These are phyloP conservation scores for Fomitopsis pulvina DNA, from an alignment of 768 basidiomycete genomes.

Conservation along the genomic window DNA sequence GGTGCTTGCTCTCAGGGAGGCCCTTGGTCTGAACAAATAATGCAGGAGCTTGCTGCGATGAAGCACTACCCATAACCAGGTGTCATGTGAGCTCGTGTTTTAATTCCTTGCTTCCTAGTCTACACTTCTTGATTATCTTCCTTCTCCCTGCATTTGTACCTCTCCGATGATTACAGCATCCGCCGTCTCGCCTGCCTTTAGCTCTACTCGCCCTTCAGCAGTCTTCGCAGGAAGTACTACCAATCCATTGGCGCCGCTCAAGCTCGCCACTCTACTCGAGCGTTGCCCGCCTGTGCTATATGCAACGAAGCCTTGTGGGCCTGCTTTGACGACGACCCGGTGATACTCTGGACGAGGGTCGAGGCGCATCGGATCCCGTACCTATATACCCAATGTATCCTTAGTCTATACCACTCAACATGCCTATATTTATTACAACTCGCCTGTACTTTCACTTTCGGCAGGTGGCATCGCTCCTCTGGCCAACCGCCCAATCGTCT, in stretches of 20 bases:
- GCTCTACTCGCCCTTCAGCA: constrained; percentile 23
- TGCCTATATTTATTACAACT: constrained; percentile 12
- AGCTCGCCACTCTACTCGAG: constrained; percentile 73
- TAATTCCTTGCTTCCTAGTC: background rate
- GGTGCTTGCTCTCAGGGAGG: background rate
- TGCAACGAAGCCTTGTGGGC: constrained; percentile 46
- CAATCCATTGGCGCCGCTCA: constrained; percentile 77
- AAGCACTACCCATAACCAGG: constrained; percentile 8
- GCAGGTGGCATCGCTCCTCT: constrained; percentile 42
- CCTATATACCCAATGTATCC: constrained; percentile 27
- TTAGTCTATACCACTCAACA: constrained; percentile 6
- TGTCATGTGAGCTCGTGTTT: background rate
- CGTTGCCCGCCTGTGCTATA: constrained; percentile 84
- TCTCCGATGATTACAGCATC: constrained; percentile 69
- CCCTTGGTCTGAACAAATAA: background rate
- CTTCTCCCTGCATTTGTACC: constrained; percentile 27
- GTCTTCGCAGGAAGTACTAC: constrained; percentile 53
- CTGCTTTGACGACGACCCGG: constrained; percentile 55
- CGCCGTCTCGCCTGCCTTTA: constrained; percentile 50
- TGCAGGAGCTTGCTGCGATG: constrained; percentile 20
- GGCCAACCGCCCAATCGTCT: constrained; percentile 68
- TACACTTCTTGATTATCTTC: background rate
- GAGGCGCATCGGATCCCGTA: constrained; percentile 55
- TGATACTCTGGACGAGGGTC: constrained; percentile 81
- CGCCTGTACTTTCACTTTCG: constrained; percentile 60